phyloP scores from a whole-genome alignment of 768 basidiomycete species.

The Mycena floridula region DNA sequence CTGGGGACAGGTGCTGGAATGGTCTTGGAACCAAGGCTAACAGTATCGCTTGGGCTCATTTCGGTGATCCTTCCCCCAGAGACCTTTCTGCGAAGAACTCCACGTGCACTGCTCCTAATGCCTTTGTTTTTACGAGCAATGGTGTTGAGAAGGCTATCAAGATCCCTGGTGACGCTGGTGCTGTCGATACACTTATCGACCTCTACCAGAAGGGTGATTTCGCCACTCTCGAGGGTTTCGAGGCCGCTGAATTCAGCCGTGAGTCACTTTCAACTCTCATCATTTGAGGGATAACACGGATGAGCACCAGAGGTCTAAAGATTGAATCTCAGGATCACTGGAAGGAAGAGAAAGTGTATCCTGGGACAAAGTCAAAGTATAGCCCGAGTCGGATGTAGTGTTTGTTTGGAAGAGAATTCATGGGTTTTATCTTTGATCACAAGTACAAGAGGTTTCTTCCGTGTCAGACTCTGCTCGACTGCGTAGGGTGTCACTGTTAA shows the following conservation, averaged over 20 bases:
- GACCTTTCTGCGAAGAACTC: background rate
- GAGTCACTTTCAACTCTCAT: too few relatives aligned
- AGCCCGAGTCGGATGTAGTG: too few relatives aligned
- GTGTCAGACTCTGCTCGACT: too few relatives aligned
- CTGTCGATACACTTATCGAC: background rate
- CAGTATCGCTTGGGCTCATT: slow-evolving; percentile 3
- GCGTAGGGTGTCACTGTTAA: too few relatives aligned
- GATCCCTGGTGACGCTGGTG: background rate
- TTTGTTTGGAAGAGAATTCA: too few relatives aligned
- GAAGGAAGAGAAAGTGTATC: too few relatives aligned
- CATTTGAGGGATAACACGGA: too few relatives aligned
- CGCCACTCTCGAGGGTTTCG: background rate
- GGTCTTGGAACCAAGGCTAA: background rate
- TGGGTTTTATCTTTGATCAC: too few relatives aligned
- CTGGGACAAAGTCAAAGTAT: too few relatives aligned
- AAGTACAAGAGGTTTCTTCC: too few relatives aligned
- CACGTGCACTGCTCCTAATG: background rate
- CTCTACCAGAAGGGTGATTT: background rate
- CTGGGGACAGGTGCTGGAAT: slow-evolving; percentile 2
- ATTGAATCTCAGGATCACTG: too few relatives aligned
- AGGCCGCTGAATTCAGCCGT: background rate
- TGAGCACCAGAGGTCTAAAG: too few relatives aligned
- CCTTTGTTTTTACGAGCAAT: background rate
- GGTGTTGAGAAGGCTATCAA: background rate
- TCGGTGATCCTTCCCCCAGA: background rate